Evolutionary conservation across 352 stramenopile species (phyloP), one percentile per base, ranked within the genome.

Genomic region (Aphanomyces stellatus): DNA sequence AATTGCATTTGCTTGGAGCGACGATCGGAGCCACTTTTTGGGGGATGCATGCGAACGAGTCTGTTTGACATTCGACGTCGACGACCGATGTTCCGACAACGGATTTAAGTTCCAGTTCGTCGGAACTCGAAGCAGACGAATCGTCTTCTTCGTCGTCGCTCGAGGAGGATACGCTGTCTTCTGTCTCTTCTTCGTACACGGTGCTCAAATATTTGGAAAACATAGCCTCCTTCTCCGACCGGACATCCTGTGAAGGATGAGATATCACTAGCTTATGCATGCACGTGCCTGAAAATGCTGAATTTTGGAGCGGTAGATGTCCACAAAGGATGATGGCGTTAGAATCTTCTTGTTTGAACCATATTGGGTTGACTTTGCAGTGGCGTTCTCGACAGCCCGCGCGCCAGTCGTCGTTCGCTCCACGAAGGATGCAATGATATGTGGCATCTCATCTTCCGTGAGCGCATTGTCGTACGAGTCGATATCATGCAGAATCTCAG

Each of bases 401-500:
- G n/a, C n/a, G 13, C 37, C 11, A 46, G 37, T 46, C 1, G 37
- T n/a, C 37, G 19, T 57, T 15, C 30, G 49, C 27, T 33, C 30
- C 8, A 4, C 11, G 19, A 2, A 57, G 22, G 49, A 7, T 30
- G 25, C 1, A 30, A 57, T 30, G 28, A 57, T 17, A 35, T 57
- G 49, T 1, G 22, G 49, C 1, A 57, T 30, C 17, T 4, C 30
- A 19, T 57, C 49, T 37, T 57, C 49, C 49, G 49, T 57, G 19
- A 57, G 46, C 19, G 24, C 49, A 35, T 57, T 13, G 49, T 30
- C 49, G 28, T 57, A 57, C 25, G 30, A 33, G 30, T 57, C 49
- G 19, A 57, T 57, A 13, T 57, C 49, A 57, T 35, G 49, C 25
- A 57, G 25, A 24, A 57, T 57, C 25, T 57, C 49, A 57, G 49